Percentiles rank a stretch among this genome's conserved stretches.
These are phyloP conservation scores for Trichoderma atroviride DNA, from an alignment of 2,329 filamentous ascomycete genomes.

Conservation along the genomic window DNA sequence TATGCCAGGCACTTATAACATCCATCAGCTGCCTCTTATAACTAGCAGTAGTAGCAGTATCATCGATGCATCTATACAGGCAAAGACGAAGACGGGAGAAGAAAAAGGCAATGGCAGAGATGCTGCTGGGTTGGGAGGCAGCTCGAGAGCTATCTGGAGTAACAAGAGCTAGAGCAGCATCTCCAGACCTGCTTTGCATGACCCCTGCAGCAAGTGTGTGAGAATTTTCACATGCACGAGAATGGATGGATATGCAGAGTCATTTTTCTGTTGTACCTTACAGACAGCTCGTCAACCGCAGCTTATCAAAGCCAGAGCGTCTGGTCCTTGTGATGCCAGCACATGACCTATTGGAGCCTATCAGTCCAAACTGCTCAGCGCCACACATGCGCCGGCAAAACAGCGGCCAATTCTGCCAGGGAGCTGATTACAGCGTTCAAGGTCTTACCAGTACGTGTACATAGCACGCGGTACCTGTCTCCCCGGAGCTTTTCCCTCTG, in stretches of 20 bases:
- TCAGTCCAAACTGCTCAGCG: not conserved
- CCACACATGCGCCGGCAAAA: not conserved
- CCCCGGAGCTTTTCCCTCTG: too few relatives aligned
- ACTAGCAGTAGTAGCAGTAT: not conserved
- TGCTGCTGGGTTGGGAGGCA: conserved; percentile 12
- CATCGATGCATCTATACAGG: not conserved
- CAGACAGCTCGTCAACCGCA: conserved; percentile 10
- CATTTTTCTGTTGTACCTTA: not conserved
- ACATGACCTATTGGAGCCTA: conserved; percentile 1
- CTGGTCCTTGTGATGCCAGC: conserved; percentile 8
- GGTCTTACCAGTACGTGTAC: too few relatives aligned
- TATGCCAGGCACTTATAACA: not conserved
- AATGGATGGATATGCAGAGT: not conserved
- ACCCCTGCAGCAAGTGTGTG: not conserved
- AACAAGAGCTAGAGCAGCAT: not conserved
- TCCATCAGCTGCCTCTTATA: not conserved
- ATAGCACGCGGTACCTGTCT: not conserved
- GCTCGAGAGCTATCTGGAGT: not conserved
- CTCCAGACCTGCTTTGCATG: not conserved
- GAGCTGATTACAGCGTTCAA: not conserved
- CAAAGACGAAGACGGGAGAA: not conserved
- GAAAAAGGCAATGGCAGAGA: not conserved
- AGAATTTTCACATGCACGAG: not conserved
- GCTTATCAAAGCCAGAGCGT: not conserved
- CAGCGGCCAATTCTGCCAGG: not conserved